Percentiles rank a stretch among this genome's conserved stretches.
These are phyloP conservation scores for Phialophora expanda DNA, from an alignment of 2,329 filamentous ascomycete species.

Conservation along the genomic window DNA sequence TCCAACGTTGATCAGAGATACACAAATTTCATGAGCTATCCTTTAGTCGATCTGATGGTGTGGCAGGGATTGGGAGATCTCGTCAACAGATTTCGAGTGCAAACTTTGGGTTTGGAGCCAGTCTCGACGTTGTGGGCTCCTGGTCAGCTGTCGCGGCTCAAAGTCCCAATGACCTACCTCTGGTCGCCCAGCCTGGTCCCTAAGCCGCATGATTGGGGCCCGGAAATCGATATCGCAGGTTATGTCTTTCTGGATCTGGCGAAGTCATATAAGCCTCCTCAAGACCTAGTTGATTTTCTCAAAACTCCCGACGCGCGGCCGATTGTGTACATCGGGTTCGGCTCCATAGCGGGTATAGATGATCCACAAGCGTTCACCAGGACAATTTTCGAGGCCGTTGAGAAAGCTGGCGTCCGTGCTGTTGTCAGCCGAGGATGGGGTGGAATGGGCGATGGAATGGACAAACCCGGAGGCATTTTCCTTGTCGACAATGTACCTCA, in stretches of 20 bases:
- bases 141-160: slow-evolving; percentile 71
- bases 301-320: slow-evolving; percentile 38
- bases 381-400: slow-evolving; percentile 46
- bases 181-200: slow-evolving; percentile 60
- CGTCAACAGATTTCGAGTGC: slow-evolving; percentile 73
- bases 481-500: slow-evolving; percentile 47
- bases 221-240: slow-evolving; percentile 60
- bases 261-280: slow-evolving; percentile 51
- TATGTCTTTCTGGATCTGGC: slow-evolving; percentile 61
- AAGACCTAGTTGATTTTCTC: slow-evolving; percentile 45
- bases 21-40: slow-evolving; percentile 80
- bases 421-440: slow-evolving; percentile 49
- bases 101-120: slow-evolving; percentile 72
- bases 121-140: slow-evolving; percentile 79
- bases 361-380: slow-evolving; percentile 45
- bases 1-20: slow-evolving; percentile 74
- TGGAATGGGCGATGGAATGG: slow-evolving; percentile 42
- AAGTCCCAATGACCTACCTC: slow-evolving; percentile 76
- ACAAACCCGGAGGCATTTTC: slow-evolving; percentile 44
- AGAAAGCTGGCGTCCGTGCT: slow-evolving; percentile 44
- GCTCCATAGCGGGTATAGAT: slow-evolving; percentile 46
- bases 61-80: slow-evolving; percentile 68
- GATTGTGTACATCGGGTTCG: slow-evolving; percentile 47
- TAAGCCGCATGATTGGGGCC: slow-evolving; percentile 61
- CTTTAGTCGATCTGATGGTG: slow-evolving; percentile 51